phyloP scores from a whole-genome alignment of 306 rosid species.

The Gastrolobium bilobum region DNA sequence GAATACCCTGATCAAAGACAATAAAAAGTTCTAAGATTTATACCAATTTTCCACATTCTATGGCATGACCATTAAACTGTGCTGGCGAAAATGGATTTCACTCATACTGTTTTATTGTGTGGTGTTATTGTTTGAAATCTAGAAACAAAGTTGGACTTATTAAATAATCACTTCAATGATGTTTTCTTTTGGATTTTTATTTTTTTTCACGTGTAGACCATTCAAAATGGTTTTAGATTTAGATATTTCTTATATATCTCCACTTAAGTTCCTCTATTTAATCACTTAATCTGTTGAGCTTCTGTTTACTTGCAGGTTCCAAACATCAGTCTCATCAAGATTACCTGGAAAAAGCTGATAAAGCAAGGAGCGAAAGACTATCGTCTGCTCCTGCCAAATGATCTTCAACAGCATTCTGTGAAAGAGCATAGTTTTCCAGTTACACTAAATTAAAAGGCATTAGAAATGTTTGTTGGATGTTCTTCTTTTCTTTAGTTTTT shows the following conservation, averaged over 20 bases:
- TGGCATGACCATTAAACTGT: neutral
- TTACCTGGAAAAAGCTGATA: constrained; percentile 91
- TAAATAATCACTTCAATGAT: constrained; percentile 2
- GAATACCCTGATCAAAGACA: neutral
- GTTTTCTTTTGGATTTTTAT: constrained; percentile 16
- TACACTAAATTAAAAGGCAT: constrained; percentile 33
- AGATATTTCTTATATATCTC: constrained; percentile 4
- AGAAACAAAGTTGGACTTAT: constrained; percentile 17
- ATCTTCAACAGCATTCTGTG: constrained; percentile 50
- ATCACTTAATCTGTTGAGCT: constrained; percentile 29
- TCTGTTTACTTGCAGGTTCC: constrained; percentile 63
- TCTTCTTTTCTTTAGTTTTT: constrained; percentile 23
- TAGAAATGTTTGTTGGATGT: constrained; percentile 26
- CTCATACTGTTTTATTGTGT: neutral
- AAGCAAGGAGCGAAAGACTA: constrained; percentile 93
- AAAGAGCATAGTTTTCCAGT: constrained; percentile 32
- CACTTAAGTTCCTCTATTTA: constrained; percentile 2
- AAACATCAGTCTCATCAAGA: constrained; percentile 96
- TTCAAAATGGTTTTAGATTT: constrained; percentile 6
- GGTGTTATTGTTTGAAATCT: neutral
- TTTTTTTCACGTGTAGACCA: neutral
- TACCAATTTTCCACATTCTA: neutral
- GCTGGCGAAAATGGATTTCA: constrained; percentile 17
- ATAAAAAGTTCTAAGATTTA: neutral
- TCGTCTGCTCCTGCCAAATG: constrained; percentile 80